These are phyloP conservation scores for Collybiopsis luxurians DNA, from an alignment of 768 basidiomycete genomes.

Conservation along the genomic window DNA sequence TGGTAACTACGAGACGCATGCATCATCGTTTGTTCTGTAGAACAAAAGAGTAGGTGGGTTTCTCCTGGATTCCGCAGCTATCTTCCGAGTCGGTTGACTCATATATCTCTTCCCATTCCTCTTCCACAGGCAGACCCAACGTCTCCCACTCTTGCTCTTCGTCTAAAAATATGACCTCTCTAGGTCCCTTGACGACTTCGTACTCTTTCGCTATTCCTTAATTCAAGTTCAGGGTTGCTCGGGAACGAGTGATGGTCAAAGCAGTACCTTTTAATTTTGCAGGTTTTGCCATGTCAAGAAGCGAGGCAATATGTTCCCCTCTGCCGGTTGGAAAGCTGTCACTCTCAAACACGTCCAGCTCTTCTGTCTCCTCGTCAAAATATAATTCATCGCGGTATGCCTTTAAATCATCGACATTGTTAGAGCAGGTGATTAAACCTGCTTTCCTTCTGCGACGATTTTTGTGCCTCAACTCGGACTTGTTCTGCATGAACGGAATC, in stretches of 20 bases:
- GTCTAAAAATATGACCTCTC: neutral
- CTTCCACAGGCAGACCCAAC: neutral
- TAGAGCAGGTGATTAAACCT: neutral
- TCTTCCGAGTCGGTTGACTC: slow-evolving; percentile 3
- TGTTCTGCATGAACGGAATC: neutral
- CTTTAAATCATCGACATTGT: neutral
- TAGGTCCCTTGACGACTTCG: neutral
- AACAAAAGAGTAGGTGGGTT: neutral
- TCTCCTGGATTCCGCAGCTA: neutral
- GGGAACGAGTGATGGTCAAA: neutral
- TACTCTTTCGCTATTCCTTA: neutral
- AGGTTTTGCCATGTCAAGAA: slow-evolving; percentile 1
- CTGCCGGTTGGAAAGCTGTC: neutral
- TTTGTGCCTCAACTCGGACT: neutral
- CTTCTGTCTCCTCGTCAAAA: neutral
- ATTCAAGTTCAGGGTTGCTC: neutral
- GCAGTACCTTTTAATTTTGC: neutral
- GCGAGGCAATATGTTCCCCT: neutral
- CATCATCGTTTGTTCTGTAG: neutral
- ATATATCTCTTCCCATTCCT: slow-evolving; percentile 4
- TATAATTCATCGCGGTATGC: neutral
- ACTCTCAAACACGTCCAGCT: neutral
- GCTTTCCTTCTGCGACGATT: slow-evolving; percentile 2
- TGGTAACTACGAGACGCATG: no score
- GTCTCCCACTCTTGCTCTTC: neutral